Percentiles rank a stretch among this genome's conserved stretches.
Conservation (phyloP, 768 basidiomycete genomes). For the Tubosaeta sp. region DNA sequence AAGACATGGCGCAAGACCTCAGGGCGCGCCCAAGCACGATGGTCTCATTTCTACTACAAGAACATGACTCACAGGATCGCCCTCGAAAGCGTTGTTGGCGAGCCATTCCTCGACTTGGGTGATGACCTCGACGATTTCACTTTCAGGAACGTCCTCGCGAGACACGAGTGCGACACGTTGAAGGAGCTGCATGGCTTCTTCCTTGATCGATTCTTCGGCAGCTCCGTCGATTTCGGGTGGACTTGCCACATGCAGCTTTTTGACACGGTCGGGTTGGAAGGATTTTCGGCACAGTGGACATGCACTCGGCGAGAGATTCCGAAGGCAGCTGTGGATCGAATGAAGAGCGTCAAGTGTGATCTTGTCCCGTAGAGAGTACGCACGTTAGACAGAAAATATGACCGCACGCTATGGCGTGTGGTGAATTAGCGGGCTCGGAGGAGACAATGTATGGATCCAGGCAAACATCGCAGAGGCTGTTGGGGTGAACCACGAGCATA, state of each 20-base stretch:
- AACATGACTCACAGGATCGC: conserved; percentile 29
- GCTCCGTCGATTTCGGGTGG: conserved; percentile 35
- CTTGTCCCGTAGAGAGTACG: conserved; percentile 28
- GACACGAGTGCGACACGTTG: conserved; percentile 35
- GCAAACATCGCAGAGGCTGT: conserved; percentile 75
- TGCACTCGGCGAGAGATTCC: conserved; percentile 42
- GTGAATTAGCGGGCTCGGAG: conserved; percentile 46
- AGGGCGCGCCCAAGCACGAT: neutral
- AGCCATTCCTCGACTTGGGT: conserved; percentile 53
- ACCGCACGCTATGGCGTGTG: conserved; percentile 72
- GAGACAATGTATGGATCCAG: conserved; percentile 55
- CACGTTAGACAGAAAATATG: conserved; percentile 71
- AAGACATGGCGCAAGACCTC: neutral
- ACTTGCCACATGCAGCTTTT: conserved; percentile 62
- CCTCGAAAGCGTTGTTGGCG: conserved; percentile 35
- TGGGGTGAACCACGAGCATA: conserved; percentile 63
- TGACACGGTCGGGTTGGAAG: conserved; percentile 53
- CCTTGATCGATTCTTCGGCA: conserved; percentile 39
- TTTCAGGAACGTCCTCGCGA: conserved; percentile 28
- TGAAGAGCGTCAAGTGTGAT: conserved; percentile 10
- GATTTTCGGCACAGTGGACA: conserved; percentile 68
- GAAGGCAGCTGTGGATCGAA: conserved; percentile 47
- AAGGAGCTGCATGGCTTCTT: conserved; percentile 34
- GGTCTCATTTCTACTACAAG: neutral
- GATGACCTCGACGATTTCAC: conserved; percentile 36